These are phyloP conservation scores for Candida awuae DNA, from an alignment of 805 yeast genomes.

Conservation along the genomic window DNA sequence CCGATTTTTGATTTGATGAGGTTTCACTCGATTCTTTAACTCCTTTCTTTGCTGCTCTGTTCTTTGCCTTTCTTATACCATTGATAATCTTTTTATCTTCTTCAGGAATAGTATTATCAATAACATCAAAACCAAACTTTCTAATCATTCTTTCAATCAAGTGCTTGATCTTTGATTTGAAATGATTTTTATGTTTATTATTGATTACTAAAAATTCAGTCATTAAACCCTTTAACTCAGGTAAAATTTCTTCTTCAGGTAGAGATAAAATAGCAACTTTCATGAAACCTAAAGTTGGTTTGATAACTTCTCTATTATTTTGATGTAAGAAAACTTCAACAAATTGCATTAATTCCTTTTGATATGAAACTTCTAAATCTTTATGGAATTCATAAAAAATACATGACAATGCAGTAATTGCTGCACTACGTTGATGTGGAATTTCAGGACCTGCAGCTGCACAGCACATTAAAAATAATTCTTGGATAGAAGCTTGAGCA, in stretches of 20 bases:
- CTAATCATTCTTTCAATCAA: conserved; percentile 85
- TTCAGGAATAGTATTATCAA: conserved; percentile 81
- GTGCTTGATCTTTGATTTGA: conserved; percentile 87
- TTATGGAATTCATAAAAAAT: conserved; percentile 78
- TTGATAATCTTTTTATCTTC: conserved; percentile 76
- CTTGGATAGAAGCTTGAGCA: conserved; percentile 61
- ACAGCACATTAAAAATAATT: conserved; percentile 84
- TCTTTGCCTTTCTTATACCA: conserved; percentile 79
- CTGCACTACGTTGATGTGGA: conserved; percentile 96
- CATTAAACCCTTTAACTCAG: conserved; percentile 58
- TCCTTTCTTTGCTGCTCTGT: conserved; percentile 34
- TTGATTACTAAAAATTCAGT: conserved; percentile 82
- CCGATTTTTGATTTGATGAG: conserved; percentile 19
- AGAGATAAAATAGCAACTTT: conserved; percentile 80
- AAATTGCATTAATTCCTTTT: conserved; percentile 73
- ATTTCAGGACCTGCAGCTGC: conserved; percentile 95
- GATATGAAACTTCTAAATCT: conserved; percentile 47
- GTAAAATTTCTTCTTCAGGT: conserved; percentile 67
- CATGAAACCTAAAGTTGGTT: conserved; percentile 88
- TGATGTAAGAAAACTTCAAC: conserved; percentile 87
- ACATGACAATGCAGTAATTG: conserved; percentile 83
- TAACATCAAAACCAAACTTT: conserved; percentile 81
- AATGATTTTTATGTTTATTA: conserved; percentile 92
- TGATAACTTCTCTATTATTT: conserved; percentile 86
- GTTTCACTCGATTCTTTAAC: conserved; percentile 15